A percentile compares a stretch with the other conserved stretches of the same genome.
Evolutionary conservation across 345 rosid species (phyloP).

Genomic region (Populus pruinosa): DNA sequence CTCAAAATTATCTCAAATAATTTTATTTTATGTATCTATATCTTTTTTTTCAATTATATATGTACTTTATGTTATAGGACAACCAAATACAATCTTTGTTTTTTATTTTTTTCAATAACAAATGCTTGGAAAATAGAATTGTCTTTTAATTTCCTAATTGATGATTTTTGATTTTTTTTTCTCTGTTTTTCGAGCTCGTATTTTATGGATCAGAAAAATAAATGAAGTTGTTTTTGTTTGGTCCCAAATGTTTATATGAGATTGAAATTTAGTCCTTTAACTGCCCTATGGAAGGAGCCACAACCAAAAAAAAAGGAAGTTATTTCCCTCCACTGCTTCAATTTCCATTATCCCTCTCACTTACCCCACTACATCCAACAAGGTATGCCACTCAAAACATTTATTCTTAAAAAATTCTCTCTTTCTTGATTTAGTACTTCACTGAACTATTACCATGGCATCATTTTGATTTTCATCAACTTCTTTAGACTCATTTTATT

Average conservation of each 20-base stretch:
- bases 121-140: no score
- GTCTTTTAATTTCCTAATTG: no score
- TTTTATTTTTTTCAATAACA: no score
- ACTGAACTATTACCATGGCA: constrained; percentile 34
- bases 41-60: no score
- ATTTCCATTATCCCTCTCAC: background rate
- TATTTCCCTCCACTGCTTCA: constrained; percentile 13
- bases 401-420: no score
- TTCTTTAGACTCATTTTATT: constrained; percentile 46
- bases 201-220: no score
- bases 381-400: background rate
- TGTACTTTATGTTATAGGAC: no score
- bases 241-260: background rate
- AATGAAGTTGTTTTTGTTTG: background rate
- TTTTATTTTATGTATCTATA: no score
- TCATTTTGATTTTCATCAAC: constrained; percentile 46
- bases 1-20: no score
- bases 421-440: background rate
- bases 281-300: background rate
- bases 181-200: no score
- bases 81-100: no score
- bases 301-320: background rate
- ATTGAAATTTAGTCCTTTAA: background rate
- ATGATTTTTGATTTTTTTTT: no score
- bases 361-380: background rate